Base-by-base conservation (phyloP, 805 yeast genomes). In the Sugiyamaella qingdaonensis region DNA sequence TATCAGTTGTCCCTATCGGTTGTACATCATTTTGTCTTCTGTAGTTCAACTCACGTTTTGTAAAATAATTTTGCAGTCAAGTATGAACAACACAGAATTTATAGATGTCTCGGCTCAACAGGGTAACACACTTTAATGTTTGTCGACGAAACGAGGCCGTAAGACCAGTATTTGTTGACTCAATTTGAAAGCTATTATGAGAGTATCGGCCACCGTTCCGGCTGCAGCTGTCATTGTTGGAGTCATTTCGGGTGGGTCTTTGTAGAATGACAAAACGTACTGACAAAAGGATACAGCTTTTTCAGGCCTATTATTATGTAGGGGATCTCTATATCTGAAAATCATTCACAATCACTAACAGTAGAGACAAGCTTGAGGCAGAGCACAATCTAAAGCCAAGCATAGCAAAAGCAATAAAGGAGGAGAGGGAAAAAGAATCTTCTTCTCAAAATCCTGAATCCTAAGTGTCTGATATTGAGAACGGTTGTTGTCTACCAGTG, bases 1-100 rank as follows among this genome's bases (percentile, higher is more conserved):
- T 27, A 56, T 66, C 68, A 57, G 68, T 65, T 66, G 69, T 66
- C 69, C 69, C 69, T 65, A 66, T 66, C 69, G 57, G 55, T 58
- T 56, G 46, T 43, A 64, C 68, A 62, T 66, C 69, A 63, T 57
- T 32, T 8, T 27, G 34, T 36, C 36, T 56, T 32, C 10, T 11
- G 43, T 18, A 21, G 19, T 5, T 29, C 10, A 21, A 21, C 32
- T 21, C n/a, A 27, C 29, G 14, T 18, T 42, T 42, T 19, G 19
- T 2, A 16, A 21, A 18, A 41, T 18, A n/a, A 37, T n/a, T 41
- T 13, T 41, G 9, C 45, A 41, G 45, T 41, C 2, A 21, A 9
- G 10, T 7, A 14, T 7, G n/a, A 16, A 16, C 19, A 8, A 7
- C 13, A 2, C 27, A n/a, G 45, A 11, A 8, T 18, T n/a, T 41